These are phyloP conservation scores for Alliaria petiolata DNA, from an alignment of 345 rosid species.

Conservation along the genomic window DNA sequence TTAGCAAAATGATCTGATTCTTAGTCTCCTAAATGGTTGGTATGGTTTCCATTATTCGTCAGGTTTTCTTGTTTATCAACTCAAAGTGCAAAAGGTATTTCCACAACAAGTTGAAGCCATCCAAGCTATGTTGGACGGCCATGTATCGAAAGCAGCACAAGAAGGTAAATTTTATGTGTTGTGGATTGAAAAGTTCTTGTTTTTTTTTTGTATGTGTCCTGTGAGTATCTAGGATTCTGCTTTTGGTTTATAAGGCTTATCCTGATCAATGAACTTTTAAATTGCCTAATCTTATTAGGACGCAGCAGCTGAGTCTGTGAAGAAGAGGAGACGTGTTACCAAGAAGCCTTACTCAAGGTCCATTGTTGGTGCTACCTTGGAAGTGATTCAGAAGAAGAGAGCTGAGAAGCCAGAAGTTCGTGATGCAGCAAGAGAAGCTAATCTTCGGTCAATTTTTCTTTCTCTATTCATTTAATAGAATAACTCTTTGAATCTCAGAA, in stretches of 20 bases:
- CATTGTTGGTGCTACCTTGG: conserved; percentile 74
- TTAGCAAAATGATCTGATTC: not conserved
- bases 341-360: conserved; percentile 85
- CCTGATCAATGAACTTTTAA: not conserved
- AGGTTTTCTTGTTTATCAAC: conserved; percentile 90
- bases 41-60: not conserved
- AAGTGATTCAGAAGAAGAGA: conserved; percentile 72
- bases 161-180: conserved; percentile 39
- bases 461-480: not conserved
- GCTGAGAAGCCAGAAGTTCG: conserved; percentile 83
- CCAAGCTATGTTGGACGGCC: conserved; percentile 83
- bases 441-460: conserved; percentile 44
- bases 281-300: conserved; percentile 33
- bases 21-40: not conserved
- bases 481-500: not conserved
- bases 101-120: conserved; percentile 89
- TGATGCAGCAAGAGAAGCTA: conserved; percentile 77
- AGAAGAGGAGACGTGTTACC: conserved; percentile 57
- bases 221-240: not conserved
- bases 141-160: conserved; percentile 83
- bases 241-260: not conserved
- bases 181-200: not conserved
- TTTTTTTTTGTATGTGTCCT: not conserved
- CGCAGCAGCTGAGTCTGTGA: conserved; percentile 67
- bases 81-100: conserved; percentile 94